These are phyloP conservation scores for Acephala macrosclerotiorum DNA, from an alignment of 2,329 filamentous ascomycete species.

Conservation along the genomic window DNA sequence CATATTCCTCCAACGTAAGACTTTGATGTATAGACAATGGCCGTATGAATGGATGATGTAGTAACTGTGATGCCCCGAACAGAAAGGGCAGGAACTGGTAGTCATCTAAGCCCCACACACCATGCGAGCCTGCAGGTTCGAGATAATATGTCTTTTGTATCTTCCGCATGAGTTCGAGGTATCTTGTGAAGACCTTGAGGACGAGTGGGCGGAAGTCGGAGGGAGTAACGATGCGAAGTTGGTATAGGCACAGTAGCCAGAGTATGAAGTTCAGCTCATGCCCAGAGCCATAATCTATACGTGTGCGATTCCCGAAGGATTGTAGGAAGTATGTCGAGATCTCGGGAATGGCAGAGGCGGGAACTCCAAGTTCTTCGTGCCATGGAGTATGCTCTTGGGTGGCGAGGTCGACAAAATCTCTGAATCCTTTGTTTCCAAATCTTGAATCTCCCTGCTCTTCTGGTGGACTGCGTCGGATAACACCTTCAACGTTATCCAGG, in stretches of 20 bases:
- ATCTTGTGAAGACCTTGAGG: constrained; percentile 80
- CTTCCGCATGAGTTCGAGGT: constrained; percentile 85
- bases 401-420: constrained; percentile 77
- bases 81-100: constrained; percentile 97
- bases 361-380: constrained; percentile 68
- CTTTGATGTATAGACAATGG: constrained; percentile 86
- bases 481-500: constrained; percentile 71
- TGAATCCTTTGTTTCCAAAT: constrained; percentile 94
- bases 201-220: constrained; percentile 77
- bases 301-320: constrained; percentile 83
- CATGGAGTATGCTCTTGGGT: constrained; percentile 61
- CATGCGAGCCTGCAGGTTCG: constrained; percentile 94
- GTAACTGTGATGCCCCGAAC: constrained; percentile 89
- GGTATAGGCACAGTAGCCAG: constrained; percentile 94
- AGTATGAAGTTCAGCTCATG: constrained; percentile 98
- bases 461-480: constrained; percentile 76
- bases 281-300: constrained; percentile 96
- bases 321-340: constrained; percentile 81
- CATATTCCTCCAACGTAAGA: constrained; percentile 86
- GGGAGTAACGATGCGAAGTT: constrained; percentile 69
- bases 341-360: constrained; percentile 68
- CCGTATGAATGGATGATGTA: constrained; percentile 83
- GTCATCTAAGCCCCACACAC: constrained; percentile 97
- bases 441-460: constrained; percentile 87
- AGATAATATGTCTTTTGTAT: constrained; percentile 95